phyloP scores from a whole-genome alignment of 2,329 filamentous ascomycete species.

The Fusarium napiforme region DNA sequence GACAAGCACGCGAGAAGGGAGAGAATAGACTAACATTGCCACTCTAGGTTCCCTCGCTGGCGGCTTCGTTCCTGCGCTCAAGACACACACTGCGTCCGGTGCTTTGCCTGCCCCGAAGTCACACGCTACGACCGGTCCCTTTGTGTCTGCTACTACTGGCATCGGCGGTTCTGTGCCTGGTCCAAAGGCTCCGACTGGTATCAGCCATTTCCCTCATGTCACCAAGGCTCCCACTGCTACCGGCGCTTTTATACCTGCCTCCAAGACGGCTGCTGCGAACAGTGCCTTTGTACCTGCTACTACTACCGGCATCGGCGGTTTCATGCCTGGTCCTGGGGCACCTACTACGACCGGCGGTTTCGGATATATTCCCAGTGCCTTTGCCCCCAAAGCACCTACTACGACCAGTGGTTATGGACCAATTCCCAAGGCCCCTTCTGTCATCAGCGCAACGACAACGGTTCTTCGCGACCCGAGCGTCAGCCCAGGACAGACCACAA shows the following conservation, averaged over 20 bases:
- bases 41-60: background rate
- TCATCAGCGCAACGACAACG: background rate
- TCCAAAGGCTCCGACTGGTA: background rate
- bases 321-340: too few species aligned
- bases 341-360: too few species aligned
- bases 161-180: background rate
- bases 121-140: background rate
- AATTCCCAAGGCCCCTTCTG: background rate
- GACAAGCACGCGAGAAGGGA: fast-evolving
- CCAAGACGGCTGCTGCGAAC: too few species aligned
- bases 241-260: too few species aligned
- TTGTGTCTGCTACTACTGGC: background rate
- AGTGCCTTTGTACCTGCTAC: too few species aligned
- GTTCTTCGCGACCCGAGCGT: background rate
- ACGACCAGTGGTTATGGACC: background rate
- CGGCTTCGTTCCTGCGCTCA: background rate
- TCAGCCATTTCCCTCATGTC: too few species aligned
- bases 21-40: background rate
- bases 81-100: background rate
- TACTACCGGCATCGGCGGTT: too few species aligned
- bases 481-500: background rate
- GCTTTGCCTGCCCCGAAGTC: too few species aligned
- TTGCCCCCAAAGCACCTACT: too few species aligned
- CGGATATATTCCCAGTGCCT: too few species aligned
- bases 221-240: too few species aligned